phyloP scores from a whole-genome alignment of 768 basidiomycete species.

The Psilocybe cubensis region DNA sequence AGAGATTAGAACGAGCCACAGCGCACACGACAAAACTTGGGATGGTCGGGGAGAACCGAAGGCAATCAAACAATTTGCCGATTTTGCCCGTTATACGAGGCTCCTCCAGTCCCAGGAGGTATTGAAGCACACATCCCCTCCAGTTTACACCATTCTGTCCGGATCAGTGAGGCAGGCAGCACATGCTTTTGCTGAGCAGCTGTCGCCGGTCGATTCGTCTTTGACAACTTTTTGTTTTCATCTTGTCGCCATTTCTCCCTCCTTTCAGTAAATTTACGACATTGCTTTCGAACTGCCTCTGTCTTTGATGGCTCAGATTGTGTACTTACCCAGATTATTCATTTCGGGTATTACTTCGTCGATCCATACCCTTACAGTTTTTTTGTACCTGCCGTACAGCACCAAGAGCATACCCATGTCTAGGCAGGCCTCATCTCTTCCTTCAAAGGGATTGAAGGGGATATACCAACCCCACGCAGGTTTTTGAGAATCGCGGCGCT shows the following conservation, averaged over 20 bases:
- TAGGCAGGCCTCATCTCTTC: background rate
- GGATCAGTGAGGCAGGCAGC: background rate
- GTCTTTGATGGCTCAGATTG: background rate
- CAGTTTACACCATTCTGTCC: too few species aligned
- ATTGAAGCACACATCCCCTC: too few species aligned
- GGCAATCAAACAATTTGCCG: background rate
- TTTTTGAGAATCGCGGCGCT: background rate
- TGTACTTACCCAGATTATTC: background rate
- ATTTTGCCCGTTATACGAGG: too few species aligned
- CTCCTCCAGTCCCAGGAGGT: background rate
- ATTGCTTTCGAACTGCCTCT: background rate
- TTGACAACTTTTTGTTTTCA: background rate
- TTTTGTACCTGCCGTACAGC: background rate
- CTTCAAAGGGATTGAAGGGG: background rate
- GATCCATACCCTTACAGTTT: background rate
- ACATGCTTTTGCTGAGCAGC: background rate
- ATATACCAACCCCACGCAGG: background rate
- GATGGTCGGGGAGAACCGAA: background rate
- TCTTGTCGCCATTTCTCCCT: too few species aligned
- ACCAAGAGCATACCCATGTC: background rate
- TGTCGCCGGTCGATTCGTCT: background rate
- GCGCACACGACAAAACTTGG: background rate
- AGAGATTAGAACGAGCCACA: background rate
- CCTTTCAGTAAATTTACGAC: too few species aligned
- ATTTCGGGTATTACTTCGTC: background rate